Base-by-base conservation (phyloP, 768 basidiomycete genomes). In the Naganishia kalamii region DNA sequence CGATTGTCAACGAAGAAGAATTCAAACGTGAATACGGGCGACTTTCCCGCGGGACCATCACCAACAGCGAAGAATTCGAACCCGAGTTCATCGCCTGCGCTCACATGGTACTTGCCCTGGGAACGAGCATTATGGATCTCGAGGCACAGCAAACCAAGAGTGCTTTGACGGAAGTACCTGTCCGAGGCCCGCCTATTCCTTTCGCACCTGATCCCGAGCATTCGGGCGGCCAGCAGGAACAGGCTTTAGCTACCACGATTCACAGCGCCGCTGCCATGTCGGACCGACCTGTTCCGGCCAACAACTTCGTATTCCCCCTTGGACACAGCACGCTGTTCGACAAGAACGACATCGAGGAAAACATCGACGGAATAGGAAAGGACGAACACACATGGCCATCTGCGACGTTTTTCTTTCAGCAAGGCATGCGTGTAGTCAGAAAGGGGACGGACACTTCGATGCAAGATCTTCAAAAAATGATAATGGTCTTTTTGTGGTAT, bases 251-350 rank as follows among this genome's bases (percentile, higher is more conserved):
- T n/a, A n/a, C 25, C 32, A 33, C 51, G 15, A 33, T 52, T 21
- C 30, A 33, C 29, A 21, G 32, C 32, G 51, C 51, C 10, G 51
- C 51, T 35, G 51, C 51, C 3, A 32, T 52, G 51, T 52, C 51
- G 30, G 32, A 35, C 33, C 51, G 51, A 19, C 30, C 51, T 17
- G 32, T 52, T 21, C 51, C 51, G n/a, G 51, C 51, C 29, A 52
- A 52, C 51, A 35, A 52, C 32, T 52, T 33, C 21, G 51, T 52
- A 13, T 52, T 52, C 21, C 51, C 51, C 6, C 33, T 52, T 10
- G 51, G 51, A n/a, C 51, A 52, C 33, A 52, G 51, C 32, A 52
- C 51, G 23, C 51, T 52, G 19, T 52, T 52, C 32, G 32, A 33
- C 32, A 52, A 52, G 10, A 52, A 52, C 29, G 32, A 52, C 12